Conservation (phyloP, 441 rosid genomes). For the Euphorbia celastroides region DNA sequence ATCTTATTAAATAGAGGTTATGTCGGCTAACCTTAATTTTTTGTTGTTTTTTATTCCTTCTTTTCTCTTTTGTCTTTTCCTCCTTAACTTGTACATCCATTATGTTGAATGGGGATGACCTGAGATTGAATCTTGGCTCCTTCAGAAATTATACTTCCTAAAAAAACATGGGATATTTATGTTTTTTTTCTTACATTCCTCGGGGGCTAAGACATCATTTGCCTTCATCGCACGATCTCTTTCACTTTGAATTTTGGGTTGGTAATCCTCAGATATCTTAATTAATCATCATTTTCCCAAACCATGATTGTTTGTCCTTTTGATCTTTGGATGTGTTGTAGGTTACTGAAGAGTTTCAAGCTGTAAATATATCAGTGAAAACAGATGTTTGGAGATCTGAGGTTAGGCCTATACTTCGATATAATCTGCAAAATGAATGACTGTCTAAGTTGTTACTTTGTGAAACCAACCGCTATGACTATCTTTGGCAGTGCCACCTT, state of each 20-base stretch:
- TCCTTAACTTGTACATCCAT: neutral
- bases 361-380: constrained; percentile 86
- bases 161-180: constrained; percentile 6
- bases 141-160: too few species aligned
- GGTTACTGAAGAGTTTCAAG: constrained; percentile 92
- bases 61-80: neutral
- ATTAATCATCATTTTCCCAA: constrained; percentile 11
- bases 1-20: neutral
- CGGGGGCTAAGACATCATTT: constrained; percentile 90
- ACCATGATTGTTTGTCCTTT: constrained; percentile 15
- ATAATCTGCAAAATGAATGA: constrained; percentile 5
- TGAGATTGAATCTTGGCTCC: too few species aligned
- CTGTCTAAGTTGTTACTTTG: neutral
- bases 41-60: neutral
- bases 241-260: constrained; percentile 98
- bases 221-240: constrained; percentile 87
- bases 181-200: constrained; percentile 12
- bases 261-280: constrained; percentile 63
- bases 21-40: neutral
- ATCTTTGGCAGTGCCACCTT: neutral
- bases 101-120: too few species aligned
- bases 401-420: constrained; percentile 39
- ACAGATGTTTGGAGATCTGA: constrained; percentile 70
- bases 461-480: neutral
- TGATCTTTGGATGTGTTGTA: constrained; percentile 26